Conservation (phyloP, 2,329 filamentous ascomycete species). For the Lojkania enalia region DNA sequence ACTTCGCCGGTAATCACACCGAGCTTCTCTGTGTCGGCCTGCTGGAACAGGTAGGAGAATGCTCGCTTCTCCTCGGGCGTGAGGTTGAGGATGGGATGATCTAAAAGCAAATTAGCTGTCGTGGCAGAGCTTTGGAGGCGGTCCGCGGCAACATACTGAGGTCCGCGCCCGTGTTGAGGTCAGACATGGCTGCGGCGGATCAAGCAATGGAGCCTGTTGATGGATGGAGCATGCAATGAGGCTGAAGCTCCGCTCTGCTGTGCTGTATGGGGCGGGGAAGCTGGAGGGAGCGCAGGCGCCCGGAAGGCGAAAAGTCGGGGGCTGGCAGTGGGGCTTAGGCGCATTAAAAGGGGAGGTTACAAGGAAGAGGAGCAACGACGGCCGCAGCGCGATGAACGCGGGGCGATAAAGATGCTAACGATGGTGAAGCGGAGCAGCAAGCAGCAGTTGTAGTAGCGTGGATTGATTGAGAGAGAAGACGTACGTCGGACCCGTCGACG, state of each 20-base stretch:
- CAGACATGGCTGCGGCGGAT: conserved; percentile 39
- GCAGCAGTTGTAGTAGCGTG: not conserved
- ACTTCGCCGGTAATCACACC: conserved; percentile 95
- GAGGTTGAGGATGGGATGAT: conserved; percentile 74
- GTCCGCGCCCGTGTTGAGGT: conserved; percentile 38
- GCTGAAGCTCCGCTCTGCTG: conserved; percentile 36
- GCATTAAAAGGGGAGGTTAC: conserved; percentile 2
- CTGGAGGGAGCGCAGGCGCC: conserved; percentile 19
- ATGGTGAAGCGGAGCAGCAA: conserved; percentile 1
- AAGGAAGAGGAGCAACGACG: conserved; percentile 2
- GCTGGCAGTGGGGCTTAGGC: conserved; percentile 21
- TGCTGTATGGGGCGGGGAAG: conserved; percentile 36
- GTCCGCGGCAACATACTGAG: conserved; percentile 33
- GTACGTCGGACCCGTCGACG: not conserved
- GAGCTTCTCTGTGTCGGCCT: conserved; percentile 87
- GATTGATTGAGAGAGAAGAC: conserved; percentile 1
- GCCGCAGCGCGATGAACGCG: conserved; percentile 13
- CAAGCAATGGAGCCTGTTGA: conserved; percentile 24
- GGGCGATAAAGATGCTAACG: not conserved
- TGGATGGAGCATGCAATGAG: conserved; percentile 32
- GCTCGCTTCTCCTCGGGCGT: conserved; percentile 89
- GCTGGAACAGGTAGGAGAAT: conserved; percentile 90
- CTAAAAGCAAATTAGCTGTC: conserved; percentile 7
- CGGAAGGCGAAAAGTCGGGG: conserved; percentile 22
- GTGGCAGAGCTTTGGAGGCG: conserved; percentile 1